A percentile compares a stretch with the other conserved stretches of the same genome.
phyloP scores from a whole-genome alignment of 2,329 filamentous ascomycete species.

The Fusarium newnesense region DNA sequence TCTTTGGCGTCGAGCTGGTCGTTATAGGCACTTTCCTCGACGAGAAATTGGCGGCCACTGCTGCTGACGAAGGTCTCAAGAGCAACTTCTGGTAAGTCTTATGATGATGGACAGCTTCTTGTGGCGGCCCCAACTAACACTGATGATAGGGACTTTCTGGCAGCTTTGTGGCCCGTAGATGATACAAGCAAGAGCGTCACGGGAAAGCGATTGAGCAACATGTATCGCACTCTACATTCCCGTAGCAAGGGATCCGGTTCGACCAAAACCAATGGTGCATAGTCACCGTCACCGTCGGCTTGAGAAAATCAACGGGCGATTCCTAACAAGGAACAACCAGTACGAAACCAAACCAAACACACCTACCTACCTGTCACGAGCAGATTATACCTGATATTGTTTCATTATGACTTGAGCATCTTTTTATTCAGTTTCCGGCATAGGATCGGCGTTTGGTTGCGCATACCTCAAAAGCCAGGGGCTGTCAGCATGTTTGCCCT shows the following conservation, averaged over 20 bases:
- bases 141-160: conserved; percentile 55
- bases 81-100: conserved; percentile 61
- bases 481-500: conserved; percentile 39
- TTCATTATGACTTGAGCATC: conserved; percentile 37
- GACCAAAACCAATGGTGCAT: conserved; percentile 48
- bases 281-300: conserved; percentile 20
- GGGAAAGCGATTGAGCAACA: conserved; percentile 56
- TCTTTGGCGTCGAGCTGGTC: conserved; percentile 70
- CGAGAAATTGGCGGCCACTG: conserved; percentile 54
- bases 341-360: background rate
- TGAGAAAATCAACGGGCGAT: background rate
- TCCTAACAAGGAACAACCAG: background rate
- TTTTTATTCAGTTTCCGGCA: conserved; percentile 38
- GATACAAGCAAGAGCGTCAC: conserved; percentile 57
- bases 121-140: conserved; percentile 31
- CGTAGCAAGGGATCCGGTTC: conserved; percentile 48
- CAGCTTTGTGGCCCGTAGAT: conserved; percentile 59
- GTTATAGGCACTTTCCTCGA: conserved; percentile 72
- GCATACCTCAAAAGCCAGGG: conserved; percentile 30
- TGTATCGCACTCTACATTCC: conserved; percentile 55
- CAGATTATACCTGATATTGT: conserved; percentile 35
- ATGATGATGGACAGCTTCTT: background rate
- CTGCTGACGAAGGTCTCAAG: conserved; percentile 55
- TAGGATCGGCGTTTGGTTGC: conserved; percentile 45
- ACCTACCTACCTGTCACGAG: conserved; percentile 18